phyloP scores from a whole-genome alignment of 164 flowering plant genomes.

The Akebia trifoliata region DNA sequence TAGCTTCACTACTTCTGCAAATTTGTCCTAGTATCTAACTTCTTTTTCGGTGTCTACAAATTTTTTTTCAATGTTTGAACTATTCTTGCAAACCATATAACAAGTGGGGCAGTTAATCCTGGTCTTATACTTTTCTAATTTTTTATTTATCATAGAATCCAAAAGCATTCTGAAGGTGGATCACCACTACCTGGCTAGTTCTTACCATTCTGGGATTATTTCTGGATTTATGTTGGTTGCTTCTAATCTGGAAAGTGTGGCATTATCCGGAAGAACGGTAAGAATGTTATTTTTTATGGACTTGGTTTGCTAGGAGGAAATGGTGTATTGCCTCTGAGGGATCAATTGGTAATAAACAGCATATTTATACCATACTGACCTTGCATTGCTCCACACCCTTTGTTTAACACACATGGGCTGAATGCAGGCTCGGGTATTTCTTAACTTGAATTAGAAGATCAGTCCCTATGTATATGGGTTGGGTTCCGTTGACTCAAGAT shows the following conservation, averaged over 20 bases:
- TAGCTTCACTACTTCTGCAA: too few species aligned
- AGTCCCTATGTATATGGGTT: too few species aligned
- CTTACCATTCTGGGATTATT: constrained; percentile 81
- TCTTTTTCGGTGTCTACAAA: too few species aligned
- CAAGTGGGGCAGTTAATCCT: too few species aligned
- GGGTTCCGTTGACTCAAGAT: too few species aligned
- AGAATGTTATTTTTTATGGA: constrained; percentile 11
- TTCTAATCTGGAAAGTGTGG: constrained; percentile 43
- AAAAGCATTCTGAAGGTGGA: constrained; percentile 39
- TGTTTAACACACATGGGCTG: not conserved
- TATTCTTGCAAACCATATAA: too few species aligned
- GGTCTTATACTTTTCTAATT: too few species aligned
- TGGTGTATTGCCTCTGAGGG: not conserved
- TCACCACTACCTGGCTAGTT: constrained; percentile 79
- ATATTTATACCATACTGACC: not conserved
- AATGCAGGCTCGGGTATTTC: constrained; percentile 1
- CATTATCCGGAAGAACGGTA: constrained; percentile 40
- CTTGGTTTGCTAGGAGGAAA: not conserved
- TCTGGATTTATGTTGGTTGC: constrained; percentile 71
- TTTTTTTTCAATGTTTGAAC: too few species aligned
- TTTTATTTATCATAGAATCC: constrained; percentile 30
- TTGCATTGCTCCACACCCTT: not conserved
- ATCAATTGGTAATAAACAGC: not conserved
- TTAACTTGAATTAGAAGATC: not conserved
- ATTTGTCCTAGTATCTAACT: too few species aligned